These are phyloP conservation scores for Euphorbia peplus DNA, from an alignment of 345 rosid species.

Conservation along the genomic window DNA sequence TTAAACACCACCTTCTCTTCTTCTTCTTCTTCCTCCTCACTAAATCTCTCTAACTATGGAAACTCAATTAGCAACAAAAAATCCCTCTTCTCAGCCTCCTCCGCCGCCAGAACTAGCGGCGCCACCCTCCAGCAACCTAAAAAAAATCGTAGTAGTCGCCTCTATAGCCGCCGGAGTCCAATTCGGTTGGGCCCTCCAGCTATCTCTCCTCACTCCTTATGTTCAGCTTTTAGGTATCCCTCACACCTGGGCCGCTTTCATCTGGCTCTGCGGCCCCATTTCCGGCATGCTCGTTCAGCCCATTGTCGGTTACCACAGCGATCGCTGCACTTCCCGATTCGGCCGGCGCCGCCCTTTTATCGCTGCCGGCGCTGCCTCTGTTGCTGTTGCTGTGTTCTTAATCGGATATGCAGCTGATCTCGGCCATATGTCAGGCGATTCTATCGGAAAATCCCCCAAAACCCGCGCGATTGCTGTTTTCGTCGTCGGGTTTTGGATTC, in stretches of 20 bases:
- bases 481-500: constrained; percentile 79
- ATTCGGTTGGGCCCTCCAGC: constrained; percentile 94
- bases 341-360: constrained; percentile 95
- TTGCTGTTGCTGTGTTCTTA: constrained; percentile 58
- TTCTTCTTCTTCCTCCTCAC: neutral
- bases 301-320: constrained; percentile 76
- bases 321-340: constrained; percentile 62
- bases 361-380: constrained; percentile 47
- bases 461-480: constrained; percentile 66
- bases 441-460: constrained; percentile 30
- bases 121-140: constrained; percentile 13
- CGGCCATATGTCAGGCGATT: constrained; percentile 58
- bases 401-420: constrained; percentile 84
- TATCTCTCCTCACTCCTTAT: constrained; percentile 81
- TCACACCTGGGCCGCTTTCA: constrained; percentile 79
- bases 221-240: constrained; percentile 82
- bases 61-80: neutral
- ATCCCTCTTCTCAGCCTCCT: neutral
- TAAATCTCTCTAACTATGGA: neutral
- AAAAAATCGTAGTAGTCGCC: constrained; percentile 58
- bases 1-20: neutral
- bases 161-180: constrained; percentile 86
- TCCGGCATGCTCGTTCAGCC: constrained; percentile 93
- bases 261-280: constrained; percentile 93
- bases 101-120: neutral